A percentile compares a stretch with the other conserved stretches of the same genome.
Conservation (phyloP, 2,329 filamentous ascomycete species). For the Grosmannia serpens region DNA sequence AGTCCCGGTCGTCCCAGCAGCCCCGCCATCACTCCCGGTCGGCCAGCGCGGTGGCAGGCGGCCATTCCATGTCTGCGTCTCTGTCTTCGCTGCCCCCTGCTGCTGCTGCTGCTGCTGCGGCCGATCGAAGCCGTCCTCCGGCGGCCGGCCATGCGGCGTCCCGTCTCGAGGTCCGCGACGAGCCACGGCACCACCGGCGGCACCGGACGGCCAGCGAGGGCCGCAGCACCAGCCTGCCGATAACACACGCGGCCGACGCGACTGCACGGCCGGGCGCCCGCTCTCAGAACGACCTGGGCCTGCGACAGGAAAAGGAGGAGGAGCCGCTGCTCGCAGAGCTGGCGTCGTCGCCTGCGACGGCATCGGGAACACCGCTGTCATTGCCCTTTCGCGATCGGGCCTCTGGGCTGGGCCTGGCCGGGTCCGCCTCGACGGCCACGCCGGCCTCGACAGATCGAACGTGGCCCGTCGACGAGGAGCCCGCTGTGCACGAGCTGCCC, state of each 20-base stretch:
- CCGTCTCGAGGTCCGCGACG: conserved; percentile 38
- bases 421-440: background rate
- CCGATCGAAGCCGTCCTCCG: conserved; percentile 16
- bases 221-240: conserved; percentile 42
- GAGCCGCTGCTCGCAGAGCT: background rate
- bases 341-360: conserved; percentile 21
- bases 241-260: conserved; percentile 24
- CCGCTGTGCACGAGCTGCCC: background rate
- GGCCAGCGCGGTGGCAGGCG: background rate
- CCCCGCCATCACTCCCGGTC: background rate
- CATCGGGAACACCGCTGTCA: conserved; percentile 19
- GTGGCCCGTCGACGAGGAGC: background rate
- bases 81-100: conserved; percentile 13
- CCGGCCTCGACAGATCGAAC: background rate
- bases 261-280: conserved; percentile 40
- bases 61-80: background rate
- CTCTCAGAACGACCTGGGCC: conserved; percentile 53
- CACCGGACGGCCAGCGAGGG: conserved; percentile 41
- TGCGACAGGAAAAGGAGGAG: conserved; percentile 23
- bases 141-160: conserved; percentile 35
- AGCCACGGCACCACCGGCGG: conserved; percentile 23
- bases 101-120: too few species aligned
- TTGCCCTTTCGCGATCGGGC: conserved; percentile 26
- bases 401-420: conserved; percentile 2
- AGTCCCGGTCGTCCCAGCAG: conserved; percentile 11